A percentile compares a stretch with the other conserved stretches of the same genome.
These are phyloP conservation scores for Zea luxurians DNA, from an alignment of 176 grass and related monocot species.

Conservation along the genomic window DNA sequence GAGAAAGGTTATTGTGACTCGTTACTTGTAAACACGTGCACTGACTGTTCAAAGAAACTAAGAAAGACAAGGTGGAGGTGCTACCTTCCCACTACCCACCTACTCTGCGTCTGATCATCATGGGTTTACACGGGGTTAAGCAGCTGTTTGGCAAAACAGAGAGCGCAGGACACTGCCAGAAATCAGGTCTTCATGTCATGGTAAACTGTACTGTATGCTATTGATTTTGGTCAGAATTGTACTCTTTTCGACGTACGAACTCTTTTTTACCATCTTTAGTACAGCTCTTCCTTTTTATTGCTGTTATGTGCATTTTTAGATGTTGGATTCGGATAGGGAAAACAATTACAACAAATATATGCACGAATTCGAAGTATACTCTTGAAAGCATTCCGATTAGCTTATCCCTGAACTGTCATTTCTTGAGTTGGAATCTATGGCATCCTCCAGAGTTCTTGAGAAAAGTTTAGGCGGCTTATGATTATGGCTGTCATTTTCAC, in stretches of 20 bases:
- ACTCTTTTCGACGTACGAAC: not conserved
- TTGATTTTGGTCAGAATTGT: not conserved
- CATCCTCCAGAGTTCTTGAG: constrained; percentile 29
- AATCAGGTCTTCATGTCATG: constrained; percentile 8
- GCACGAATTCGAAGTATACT: not conserved
- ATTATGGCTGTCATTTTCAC: constrained; percentile 36
- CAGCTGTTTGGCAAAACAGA: constrained; percentile 32
- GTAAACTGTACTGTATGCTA: constrained; percentile 1
- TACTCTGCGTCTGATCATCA: constrained; percentile 32
- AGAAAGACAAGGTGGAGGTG: not conserved
- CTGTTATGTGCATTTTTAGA: not conserved
- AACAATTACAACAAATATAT: not conserved
- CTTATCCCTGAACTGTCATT: not conserved
- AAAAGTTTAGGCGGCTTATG: constrained; percentile 30
- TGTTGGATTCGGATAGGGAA: not conserved
- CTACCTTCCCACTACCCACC: constrained; percentile 32
- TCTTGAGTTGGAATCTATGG: constrained; percentile 7
- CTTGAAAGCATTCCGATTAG: not conserved
- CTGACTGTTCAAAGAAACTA: not conserved
- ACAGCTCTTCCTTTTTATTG: not conserved
- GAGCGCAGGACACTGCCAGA: not conserved
- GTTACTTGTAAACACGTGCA: not conserved
- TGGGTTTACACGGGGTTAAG: constrained; percentile 15
- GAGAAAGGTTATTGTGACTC: not conserved
- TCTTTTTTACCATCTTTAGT: not conserved